These are phyloP conservation scores for Pseudocercospora musae DNA, from an alignment of 2,329 filamentous ascomycete genomes.

Conservation along the genomic window DNA sequence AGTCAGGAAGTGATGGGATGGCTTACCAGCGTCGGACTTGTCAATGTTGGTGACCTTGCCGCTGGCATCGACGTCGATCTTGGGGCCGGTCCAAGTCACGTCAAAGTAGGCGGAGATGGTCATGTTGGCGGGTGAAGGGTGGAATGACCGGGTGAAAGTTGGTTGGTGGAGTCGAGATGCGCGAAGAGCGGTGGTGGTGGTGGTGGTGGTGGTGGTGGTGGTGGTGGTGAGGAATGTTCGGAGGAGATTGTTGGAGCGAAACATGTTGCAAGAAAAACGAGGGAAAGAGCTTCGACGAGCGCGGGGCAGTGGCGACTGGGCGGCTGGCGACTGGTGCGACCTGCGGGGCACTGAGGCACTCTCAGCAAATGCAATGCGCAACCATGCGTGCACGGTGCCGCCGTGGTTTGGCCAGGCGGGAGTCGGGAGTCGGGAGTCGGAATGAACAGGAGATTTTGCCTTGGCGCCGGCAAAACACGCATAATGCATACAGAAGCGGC, in stretches of 20 bases:
- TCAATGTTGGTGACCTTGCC: constrained; percentile 49
- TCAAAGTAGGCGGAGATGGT: constrained; percentile 64
- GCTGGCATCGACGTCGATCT: constrained; percentile 59
- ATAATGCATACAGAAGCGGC: too few relatives aligned
- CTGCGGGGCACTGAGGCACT: background rate
- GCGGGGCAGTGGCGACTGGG: constrained; percentile 1
- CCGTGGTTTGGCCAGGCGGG: background rate
- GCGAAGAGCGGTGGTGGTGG: too few relatives aligned
- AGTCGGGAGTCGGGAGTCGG: too few relatives aligned
- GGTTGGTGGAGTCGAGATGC: constrained; percentile 29
- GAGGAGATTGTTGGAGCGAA: constrained; percentile 16
- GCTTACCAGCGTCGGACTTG: constrained; percentile 36
- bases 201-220: constrained; percentile 20
- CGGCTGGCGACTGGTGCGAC: too few relatives aligned
- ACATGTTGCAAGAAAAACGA: constrained; percentile 7
- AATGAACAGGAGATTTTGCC: background rate
- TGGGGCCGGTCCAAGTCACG: constrained; percentile 57
- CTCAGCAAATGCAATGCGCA: background rate
- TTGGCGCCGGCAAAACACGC: background rate
- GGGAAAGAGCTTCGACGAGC: background rate
- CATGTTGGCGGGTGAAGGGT: constrained; percentile 71
- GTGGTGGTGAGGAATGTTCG: constrained; percentile 26
- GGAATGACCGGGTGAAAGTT: constrained; percentile 52
- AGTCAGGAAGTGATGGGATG: constrained; percentile 15
- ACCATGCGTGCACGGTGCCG: too few relatives aligned